Evolutionary conservation across 192 early-diverging fungal genomes (phyloP).

Genomic region (Backusella macrospora): DNA sequence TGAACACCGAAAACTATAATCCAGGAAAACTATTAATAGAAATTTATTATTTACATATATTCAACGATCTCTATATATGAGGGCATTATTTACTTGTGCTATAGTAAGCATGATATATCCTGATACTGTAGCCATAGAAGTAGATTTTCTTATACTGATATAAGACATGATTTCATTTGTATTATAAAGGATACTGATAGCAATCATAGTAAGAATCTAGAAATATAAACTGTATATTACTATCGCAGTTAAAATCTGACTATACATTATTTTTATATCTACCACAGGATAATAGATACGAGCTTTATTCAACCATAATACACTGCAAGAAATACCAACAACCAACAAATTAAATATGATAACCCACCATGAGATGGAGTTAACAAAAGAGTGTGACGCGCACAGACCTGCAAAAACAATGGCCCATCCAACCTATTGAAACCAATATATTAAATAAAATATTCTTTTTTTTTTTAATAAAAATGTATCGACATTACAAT

Average conservation of each 20-base stretch:
- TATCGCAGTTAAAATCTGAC: background rate
- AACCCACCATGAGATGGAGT: background rate
- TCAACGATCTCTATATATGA: background rate
- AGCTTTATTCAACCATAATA: background rate
- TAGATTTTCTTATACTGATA: background rate
- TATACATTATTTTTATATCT: background rate
- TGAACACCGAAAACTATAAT: background rate
- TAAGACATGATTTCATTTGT: background rate
- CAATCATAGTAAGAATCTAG: background rate
- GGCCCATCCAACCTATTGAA: background rate
- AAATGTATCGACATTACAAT: background rate
- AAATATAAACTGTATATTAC: background rate
- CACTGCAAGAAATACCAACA: background rate
- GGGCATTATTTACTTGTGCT: background rate
- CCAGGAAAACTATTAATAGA: background rate
- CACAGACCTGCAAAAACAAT: constrained; percentile 1
- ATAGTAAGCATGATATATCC: background rate
- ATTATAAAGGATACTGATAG: constrained; percentile 2
- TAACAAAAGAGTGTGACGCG: background rate
- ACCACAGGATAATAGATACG: constrained; percentile 5
- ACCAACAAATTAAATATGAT: background rate
- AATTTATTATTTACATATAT: background rate
- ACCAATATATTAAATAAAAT: background rate
- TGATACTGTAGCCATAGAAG: background rate
- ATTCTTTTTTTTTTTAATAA: background rate